A percentile compares a stretch with the other conserved stretches of the same genome.
Evolutionary conservation across 2,329 filamentous ascomycete species (phyloP).

Genomic region (Beauveria sp.): DNA sequence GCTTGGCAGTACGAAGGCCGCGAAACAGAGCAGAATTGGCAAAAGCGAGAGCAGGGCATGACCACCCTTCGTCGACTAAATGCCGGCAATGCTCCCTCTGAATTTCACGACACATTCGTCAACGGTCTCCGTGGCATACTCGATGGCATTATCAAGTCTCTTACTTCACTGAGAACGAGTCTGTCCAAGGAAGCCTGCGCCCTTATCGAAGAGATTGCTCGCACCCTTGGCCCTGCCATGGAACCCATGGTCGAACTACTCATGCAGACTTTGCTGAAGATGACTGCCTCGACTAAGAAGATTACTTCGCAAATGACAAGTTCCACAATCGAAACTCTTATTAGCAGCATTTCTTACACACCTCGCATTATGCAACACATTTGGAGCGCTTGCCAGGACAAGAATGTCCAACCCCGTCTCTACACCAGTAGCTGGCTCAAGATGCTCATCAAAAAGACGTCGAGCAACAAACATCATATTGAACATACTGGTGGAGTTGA

Average conservation of each 20-base stretch:
- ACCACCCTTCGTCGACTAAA: constrained; percentile 69
- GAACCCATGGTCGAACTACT: constrained; percentile 87
- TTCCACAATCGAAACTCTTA: constrained; percentile 68
- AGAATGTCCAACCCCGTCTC: constrained; percentile 79
- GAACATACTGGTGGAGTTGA: constrained; percentile 82
- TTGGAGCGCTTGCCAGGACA: constrained; percentile 76
- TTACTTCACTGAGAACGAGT: constrained; percentile 80
- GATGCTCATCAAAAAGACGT: constrained; percentile 70
- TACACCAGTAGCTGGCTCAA: constrained; percentile 79
- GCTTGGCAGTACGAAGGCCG: constrained; percentile 73
- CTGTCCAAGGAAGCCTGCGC: constrained; percentile 80
- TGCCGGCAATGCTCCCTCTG: constrained; percentile 73
- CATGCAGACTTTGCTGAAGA: constrained; percentile 82
- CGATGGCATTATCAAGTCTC: constrained; percentile 82
- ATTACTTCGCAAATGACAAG: constrained; percentile 83
- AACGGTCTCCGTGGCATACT: constrained; percentile 63
- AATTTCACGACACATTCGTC: constrained; percentile 67
- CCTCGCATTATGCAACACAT: constrained; percentile 79
- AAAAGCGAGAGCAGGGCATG: constrained; percentile 74
- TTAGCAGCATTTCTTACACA: constrained; percentile 73
- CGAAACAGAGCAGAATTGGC: constrained; percentile 88
- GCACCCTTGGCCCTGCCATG: constrained; percentile 66
- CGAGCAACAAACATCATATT: constrained; percentile 69
- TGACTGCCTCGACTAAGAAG: constrained; percentile 85
- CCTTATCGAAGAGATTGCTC: constrained; percentile 77